These are phyloP conservation scores for Globisporangium emineosum DNA, from an alignment of 352 stramenopile species.

Conservation along the genomic window DNA sequence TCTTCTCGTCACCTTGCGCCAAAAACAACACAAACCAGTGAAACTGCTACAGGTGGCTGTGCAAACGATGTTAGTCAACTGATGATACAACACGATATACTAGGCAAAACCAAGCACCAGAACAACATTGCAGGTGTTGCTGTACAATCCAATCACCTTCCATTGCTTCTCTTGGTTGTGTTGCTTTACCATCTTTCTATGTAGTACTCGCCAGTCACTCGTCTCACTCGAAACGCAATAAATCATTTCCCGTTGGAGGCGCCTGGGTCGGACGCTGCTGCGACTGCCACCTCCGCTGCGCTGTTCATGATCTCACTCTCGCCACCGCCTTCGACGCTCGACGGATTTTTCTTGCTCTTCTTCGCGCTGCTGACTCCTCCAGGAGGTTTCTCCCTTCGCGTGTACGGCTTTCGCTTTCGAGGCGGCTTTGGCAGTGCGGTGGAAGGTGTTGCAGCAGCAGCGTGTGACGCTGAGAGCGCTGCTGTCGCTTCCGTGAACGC, in stretches of 20 bases:
- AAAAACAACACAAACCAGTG: constrained; percentile 4
- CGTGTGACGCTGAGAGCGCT: constrained; percentile 9
- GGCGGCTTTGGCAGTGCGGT: constrained; percentile 27
- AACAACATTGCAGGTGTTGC: not conserved
- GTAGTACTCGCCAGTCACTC: not conserved
- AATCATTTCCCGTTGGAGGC: constrained; percentile 6
- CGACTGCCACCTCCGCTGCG: not conserved
- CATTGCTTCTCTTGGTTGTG: not conserved
- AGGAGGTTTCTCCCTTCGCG: constrained; percentile 52
- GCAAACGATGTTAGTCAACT: constrained; percentile 1
- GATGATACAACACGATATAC: not conserved
- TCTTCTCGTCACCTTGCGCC: not conserved
- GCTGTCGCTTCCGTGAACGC: constrained; percentile 37
- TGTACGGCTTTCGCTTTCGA: constrained; percentile 69
- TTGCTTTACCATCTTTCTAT: constrained; percentile 1
- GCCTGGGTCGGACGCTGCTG: not conserved
- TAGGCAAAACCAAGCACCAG: not conserved
- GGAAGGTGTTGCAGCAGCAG: not conserved
- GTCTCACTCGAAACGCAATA: constrained; percentile 6
- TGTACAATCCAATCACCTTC: not conserved
- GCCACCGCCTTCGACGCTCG: constrained; percentile 7
- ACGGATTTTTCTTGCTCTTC: constrained; percentile 38
- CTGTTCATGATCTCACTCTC: constrained; percentile 5
- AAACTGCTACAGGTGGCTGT: not conserved
- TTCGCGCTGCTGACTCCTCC: constrained; percentile 32